Base-by-base conservation (phyloP, 345 rosid species). In the Excoecaria agallocha region DNA sequence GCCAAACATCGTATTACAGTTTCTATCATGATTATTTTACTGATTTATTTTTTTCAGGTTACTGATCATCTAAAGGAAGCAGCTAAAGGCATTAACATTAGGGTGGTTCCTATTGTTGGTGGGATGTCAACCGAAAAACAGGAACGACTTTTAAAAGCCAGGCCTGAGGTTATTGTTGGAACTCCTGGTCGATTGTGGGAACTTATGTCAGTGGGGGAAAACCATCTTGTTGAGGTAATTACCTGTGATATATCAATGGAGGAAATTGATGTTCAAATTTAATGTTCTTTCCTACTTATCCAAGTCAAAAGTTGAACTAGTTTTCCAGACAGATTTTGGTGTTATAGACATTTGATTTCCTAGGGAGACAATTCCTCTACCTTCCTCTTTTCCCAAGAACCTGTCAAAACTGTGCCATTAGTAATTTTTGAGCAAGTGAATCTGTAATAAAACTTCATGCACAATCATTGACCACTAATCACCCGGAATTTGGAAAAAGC, bases 121-220 rank as follows among this genome's bases (percentile, higher is more conserved):
- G 98, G 99, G 70, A 90, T 95, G 88, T 89, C 98, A 46, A 74
- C 93, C 24, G 97, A 91, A 69, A 93, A 93, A 83, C 99, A 93
- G 79, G 94, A 91, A 83, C 86, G 99, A 66, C 91, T 93, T 74
- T 66, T 95, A 41, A 89, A 88, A 85, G 82, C 85, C 57, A 90
- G 96, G 85, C 99, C 99, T 55, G 99, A 89, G 72, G 80, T 95
- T 66, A 84, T 95, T 73, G 96, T 95, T 72, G 99, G 85, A 81
- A 95, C 98, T 75, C 98, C 99, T 37, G 98, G 99, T 72, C 87
- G 99, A 73, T 84, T 95, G 66, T 95, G 99, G 99, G 94, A 93
- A 85, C 96, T 93, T 77, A 93, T 95, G 90, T 95, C 99, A 12
- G 86, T 85, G 20, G 97, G 98, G 82, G 97, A 93, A 82, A 82